Evolutionary conservation across 2,329 filamentous ascomycete species (phyloP).

Genomic region (Lachnellula willkommii): DNA sequence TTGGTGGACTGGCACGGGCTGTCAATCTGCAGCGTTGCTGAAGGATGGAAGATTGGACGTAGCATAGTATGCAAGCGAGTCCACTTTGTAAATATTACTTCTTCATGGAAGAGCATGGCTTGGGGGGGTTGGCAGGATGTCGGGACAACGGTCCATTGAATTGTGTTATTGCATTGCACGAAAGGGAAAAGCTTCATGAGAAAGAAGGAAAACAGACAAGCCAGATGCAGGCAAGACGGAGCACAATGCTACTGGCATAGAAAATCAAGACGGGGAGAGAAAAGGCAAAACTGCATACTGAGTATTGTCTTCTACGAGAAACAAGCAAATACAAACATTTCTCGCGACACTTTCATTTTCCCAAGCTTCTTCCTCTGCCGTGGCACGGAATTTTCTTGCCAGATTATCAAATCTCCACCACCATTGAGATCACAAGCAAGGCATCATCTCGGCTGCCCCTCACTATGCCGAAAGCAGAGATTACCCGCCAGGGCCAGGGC

Average conservation of each 20-base stretch:
- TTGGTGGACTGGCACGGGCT: slow-evolving; percentile 1
- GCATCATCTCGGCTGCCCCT: neutral
- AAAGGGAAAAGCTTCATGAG: neutral
- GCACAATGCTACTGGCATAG: neutral
- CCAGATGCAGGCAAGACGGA: neutral
- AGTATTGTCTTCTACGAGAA: neutral
- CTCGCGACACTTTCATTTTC: neutral
- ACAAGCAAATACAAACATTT: neutral
- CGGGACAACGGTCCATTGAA: neutral
- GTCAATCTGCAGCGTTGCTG: neutral
- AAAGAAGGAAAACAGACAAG: neutral
- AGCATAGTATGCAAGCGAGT: neutral
- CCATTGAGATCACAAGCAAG: neutral
- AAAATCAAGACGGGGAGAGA: neutral
- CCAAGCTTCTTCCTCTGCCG: neutral
- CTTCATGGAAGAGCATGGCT: neutral
- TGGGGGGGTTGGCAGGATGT: neutral
- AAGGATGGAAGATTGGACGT: neutral
- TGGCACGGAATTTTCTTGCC: too few species aligned
- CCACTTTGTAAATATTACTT: slow-evolving; percentile 2
- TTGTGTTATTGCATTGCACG: neutral
- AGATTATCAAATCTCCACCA: neutral
- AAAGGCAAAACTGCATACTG: neutral
- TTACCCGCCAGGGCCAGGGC: neutral
- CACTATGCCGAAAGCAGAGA: slow-evolving; percentile 1